phyloP scores from a whole-genome alignment of 2,329 filamentous ascomycete genomes.

The Didymella pinodella region DNA sequence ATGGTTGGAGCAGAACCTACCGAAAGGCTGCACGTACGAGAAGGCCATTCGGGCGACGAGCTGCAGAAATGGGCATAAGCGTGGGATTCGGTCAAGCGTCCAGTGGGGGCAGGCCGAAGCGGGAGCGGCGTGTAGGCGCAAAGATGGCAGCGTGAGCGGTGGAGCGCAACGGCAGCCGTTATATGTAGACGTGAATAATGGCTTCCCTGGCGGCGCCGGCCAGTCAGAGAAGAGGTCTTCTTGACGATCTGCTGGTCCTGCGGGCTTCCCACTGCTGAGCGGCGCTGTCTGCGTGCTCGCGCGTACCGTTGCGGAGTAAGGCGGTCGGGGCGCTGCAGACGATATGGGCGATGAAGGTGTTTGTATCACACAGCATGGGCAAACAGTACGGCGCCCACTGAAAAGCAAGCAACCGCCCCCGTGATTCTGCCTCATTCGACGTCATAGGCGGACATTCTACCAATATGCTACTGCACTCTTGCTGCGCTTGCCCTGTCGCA shows the following conservation, averaged over 20 bases:
- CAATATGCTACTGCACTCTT: constrained; percentile 4
- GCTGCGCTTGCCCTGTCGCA: constrained; percentile 7
- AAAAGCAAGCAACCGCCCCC: constrained; percentile 27
- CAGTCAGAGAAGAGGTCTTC: constrained; percentile 10
- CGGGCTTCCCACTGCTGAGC: constrained; percentile 7
- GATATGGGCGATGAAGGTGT: constrained; percentile 19
- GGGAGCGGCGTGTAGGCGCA: constrained; percentile 28
- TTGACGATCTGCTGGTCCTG: constrained; percentile 1
- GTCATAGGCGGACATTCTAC: constrained; percentile 19
- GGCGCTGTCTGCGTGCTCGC: constrained; percentile 11
- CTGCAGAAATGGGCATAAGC: constrained; percentile 54
- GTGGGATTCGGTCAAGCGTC: constrained; percentile 41
- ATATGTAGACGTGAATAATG: constrained; percentile 28
- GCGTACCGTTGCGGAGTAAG: constrained; percentile 24
- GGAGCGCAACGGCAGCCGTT: constrained; percentile 27
- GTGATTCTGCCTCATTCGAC: constrained; percentile 20
- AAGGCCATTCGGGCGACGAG: constrained; percentile 18
- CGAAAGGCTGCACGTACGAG: constrained; percentile 52
- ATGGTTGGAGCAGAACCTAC: constrained; percentile 53
- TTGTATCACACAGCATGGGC: constrained; percentile 24
- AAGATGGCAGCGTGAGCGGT: constrained; percentile 23
- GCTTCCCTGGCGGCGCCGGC: constrained; percentile 17
- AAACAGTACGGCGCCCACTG: constrained; percentile 18
- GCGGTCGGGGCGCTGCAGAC: constrained; percentile 23
- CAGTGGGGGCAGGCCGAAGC: constrained; percentile 41